phyloP scores from a whole-genome alignment of 2,329 filamentous ascomycete genomes.

The Fonsecaea monophora region DNA sequence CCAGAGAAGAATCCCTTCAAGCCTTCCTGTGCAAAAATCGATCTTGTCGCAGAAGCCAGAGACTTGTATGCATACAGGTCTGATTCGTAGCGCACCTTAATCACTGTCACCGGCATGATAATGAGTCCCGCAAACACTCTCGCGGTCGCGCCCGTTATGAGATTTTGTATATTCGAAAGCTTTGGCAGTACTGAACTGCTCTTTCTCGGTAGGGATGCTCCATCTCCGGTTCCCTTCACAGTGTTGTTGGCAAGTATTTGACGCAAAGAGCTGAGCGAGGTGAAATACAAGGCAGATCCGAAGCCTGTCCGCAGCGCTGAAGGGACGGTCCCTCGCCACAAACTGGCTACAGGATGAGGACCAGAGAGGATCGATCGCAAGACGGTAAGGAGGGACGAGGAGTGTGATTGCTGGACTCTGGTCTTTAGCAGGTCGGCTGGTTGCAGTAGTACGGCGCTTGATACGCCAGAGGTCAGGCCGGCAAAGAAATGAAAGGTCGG shows the following conservation, averaged over 20 bases:
- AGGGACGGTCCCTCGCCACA: slow-evolving; percentile 93
- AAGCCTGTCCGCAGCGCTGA: slow-evolving; percentile 93
- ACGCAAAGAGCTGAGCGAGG: slow-evolving; percentile 82
- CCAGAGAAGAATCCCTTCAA: slow-evolving; percentile 87
- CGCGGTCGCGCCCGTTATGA: slow-evolving; percentile 82
- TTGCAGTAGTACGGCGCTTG: slow-evolving; percentile 88
- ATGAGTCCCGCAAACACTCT: slow-evolving; percentile 86
- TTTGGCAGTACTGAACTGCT: slow-evolving; percentile 73
- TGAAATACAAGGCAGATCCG: slow-evolving; percentile 93
- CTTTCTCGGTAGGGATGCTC: slow-evolving; percentile 18
- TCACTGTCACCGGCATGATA: slow-evolving; percentile 93
- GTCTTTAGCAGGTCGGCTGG: slow-evolving; percentile 97
- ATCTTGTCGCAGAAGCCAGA: slow-evolving; percentile 71
- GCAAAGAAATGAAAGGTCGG: slow-evolving; percentile 81
- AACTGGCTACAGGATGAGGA: slow-evolving; percentile 70
- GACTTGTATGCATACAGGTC: slow-evolving; percentile 84
- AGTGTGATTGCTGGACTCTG: slow-evolving; percentile 84
- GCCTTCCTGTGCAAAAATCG: slow-evolving; percentile 77
- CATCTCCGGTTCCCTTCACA: slow-evolving; percentile 43
- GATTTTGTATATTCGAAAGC: slow-evolving; percentile 82
- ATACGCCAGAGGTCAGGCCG: slow-evolving; percentile 83
- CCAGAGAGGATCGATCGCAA: slow-evolving; percentile 73
- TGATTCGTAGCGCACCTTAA: slow-evolving; percentile 96
- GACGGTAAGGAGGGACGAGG: slow-evolving; percentile 71
- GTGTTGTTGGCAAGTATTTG: slow-evolving; percentile 58